These are phyloP conservation scores for Phytophthora citrophthora DNA, from an alignment of 352 stramenopile species.

Conservation along the genomic window DNA sequence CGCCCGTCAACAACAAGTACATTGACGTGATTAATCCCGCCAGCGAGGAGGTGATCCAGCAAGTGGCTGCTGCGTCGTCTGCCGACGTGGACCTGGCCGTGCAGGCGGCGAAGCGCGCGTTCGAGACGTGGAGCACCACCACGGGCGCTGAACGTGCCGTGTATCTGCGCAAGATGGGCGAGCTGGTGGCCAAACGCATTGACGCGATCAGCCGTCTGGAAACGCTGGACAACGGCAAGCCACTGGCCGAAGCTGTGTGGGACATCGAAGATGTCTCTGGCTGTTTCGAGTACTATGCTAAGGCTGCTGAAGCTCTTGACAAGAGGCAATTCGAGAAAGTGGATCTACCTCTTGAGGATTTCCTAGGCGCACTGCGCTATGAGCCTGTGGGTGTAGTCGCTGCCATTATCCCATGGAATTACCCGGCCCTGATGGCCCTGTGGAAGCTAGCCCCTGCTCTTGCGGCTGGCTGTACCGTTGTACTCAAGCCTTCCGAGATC, in stretches of 20 bases:
- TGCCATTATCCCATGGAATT: slow-evolving; percentile 65
- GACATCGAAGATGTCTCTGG: slow-evolving; percentile 73
- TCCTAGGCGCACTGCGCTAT: slow-evolving; percentile 53
- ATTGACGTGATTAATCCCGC: slow-evolving; percentile 52
- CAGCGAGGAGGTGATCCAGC: slow-evolving; percentile 62
- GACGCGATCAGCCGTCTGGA: slow-evolving; percentile 58
- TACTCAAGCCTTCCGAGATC: slow-evolving; percentile 71
- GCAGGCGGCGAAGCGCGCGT: slow-evolving; percentile 50
- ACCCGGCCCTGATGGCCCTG: slow-evolving; percentile 56
- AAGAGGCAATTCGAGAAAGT: slow-evolving; percentile 56
- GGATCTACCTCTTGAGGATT: slow-evolving; percentile 53
- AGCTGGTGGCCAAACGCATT: slow-evolving; percentile 26
- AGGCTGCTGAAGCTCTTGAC: slow-evolving; percentile 38
- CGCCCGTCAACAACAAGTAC: slow-evolving; percentile 32
- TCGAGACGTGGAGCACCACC: slow-evolving; percentile 53
- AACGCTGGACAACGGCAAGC: slow-evolving; percentile 74
- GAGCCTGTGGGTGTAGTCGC: slow-evolving; percentile 74
- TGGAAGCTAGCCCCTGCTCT: slow-evolving; percentile 90
- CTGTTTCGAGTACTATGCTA: slow-evolving; percentile 47
- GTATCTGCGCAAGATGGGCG: slow-evolving; percentile 22
- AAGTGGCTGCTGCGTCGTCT: slow-evolving; percentile 47
- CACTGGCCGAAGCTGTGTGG: slow-evolving; percentile 63
- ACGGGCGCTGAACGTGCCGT: slow-evolving; percentile 46
- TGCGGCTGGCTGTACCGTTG: slow-evolving; percentile 91
- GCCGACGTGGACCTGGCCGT: slow-evolving; percentile 61